These are phyloP conservation scores for Sutorius eximius DNA, from an alignment of 1,284 basidiomycete genomes.

Conservation along the genomic window DNA sequence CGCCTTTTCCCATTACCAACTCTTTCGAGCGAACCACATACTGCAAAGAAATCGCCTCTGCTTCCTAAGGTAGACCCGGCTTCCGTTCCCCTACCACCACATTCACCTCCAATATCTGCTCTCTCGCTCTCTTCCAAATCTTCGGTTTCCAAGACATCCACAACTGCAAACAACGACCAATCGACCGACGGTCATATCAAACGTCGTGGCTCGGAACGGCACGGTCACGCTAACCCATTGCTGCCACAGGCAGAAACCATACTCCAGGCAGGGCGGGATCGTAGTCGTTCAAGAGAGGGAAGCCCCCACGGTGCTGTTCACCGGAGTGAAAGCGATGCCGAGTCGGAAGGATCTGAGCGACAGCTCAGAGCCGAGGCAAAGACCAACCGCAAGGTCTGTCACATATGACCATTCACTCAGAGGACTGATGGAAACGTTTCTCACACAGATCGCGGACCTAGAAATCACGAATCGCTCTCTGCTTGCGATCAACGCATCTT, in stretches of 20 bases:
- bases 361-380: constrained; percentile 69
- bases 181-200: constrained; percentile 34
- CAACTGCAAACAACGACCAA: constrained; percentile 37
- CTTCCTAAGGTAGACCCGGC: constrained; percentile 51
- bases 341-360: constrained; percentile 45
- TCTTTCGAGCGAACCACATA: constrained; percentile 35
- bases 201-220: constrained; percentile 13
- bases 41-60: constrained; percentile 15
- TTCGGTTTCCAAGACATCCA: constrained; percentile 55
- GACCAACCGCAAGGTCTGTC: constrained; percentile 70
- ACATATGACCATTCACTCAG: background rate
- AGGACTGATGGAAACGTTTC: constrained; percentile 2
- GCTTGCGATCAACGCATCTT: constrained; percentile 69
- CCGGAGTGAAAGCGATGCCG: constrained; percentile 31
- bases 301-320: constrained; percentile 12
- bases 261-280: constrained; percentile 12
- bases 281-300: constrained; percentile 25
- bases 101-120: constrained; percentile 68
- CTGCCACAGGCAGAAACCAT: constrained; percentile 11
- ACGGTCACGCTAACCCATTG: constrained; percentile 1
- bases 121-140: constrained; percentile 72
- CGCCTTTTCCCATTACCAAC: constrained; percentile 41
- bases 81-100: constrained; percentile 56
- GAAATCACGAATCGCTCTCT: constrained; percentile 82
- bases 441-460: constrained; percentile 70